These are phyloP conservation scores for Rhizomucor miehei DNA, from an alignment of 371 early-diverging fungal species.

Conservation along the genomic window DNA sequence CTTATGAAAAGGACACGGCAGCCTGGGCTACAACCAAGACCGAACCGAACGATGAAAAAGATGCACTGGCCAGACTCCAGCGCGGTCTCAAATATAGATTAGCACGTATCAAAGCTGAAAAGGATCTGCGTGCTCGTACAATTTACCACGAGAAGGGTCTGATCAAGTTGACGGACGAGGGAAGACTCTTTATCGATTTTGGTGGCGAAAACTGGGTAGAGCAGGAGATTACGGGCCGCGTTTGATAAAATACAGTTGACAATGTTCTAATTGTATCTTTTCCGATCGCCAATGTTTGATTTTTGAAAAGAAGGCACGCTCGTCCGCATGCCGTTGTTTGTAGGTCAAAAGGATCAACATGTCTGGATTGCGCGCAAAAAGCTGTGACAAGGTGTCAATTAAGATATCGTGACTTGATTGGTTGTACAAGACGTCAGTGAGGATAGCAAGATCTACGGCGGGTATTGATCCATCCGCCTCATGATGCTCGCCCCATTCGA, in stretches of 20 bases:
- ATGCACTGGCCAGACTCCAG: slow-evolving; percentile 17
- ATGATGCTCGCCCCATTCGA: slow-evolving; percentile 29
- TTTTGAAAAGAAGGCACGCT: slow-evolving; percentile 39
- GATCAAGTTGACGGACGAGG: slow-evolving; percentile 18
- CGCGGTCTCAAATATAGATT: slow-evolving; percentile 24
- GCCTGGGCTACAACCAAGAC: slow-evolving; percentile 18
- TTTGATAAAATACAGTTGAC: slow-evolving; percentile 3
- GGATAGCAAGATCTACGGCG: slow-evolving; percentile 28
- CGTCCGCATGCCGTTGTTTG: slow-evolving; percentile 21
- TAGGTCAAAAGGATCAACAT: slow-evolving; percentile 6
- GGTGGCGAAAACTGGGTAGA: slow-evolving; percentile 10
- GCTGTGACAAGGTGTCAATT: slow-evolving; percentile 31
- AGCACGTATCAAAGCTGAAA: slow-evolving; percentile 33
- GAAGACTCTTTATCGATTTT: slow-evolving; percentile 14
- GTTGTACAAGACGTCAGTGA: slow-evolving; percentile 48
- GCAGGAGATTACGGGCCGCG: slow-evolving; percentile 15
- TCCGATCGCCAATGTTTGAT: slow-evolving; percentile 15
- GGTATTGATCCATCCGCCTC: background rate
- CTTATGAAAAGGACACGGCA: slow-evolving; percentile 16
- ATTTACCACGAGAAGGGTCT: slow-evolving; percentile 25
- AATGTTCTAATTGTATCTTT: slow-evolving; percentile 2
- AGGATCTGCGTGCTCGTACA: slow-evolving; percentile 28
- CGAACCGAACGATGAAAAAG: slow-evolving; percentile 10
- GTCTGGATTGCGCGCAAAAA: slow-evolving; percentile 32
- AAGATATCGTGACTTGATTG: slow-evolving; percentile 36